Conservation (phyloP, 768 basidiomycete species). For the Suillus placidus region DNA sequence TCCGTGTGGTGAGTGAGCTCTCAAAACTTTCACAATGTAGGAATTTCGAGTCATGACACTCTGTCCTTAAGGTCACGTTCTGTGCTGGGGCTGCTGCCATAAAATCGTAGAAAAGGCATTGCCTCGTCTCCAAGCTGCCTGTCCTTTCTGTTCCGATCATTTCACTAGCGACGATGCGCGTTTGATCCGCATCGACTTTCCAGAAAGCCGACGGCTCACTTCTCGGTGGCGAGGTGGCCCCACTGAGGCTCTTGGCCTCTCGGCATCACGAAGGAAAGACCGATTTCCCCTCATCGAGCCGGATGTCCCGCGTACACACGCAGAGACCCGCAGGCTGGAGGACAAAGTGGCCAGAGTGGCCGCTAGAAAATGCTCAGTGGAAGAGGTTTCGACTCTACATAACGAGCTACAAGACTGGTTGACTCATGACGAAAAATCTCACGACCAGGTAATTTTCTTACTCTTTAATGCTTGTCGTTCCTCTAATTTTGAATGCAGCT, state of each 20-base stretch:
- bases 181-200: conserved; percentile 78
- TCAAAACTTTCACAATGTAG: conserved; percentile 8
- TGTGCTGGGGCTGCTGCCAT: conserved; percentile 76
- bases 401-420: conserved; percentile 81
- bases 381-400: conserved; percentile 78
- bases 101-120: conserved; percentile 82
- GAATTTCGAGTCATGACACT: conserved; percentile 15
- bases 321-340: conserved; percentile 69
- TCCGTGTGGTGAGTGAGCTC: conserved; percentile 72
- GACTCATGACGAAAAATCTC: conserved; percentile 54
- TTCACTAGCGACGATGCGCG: conserved; percentile 69
- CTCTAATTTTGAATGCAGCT: conserved; percentile 40
- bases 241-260: conserved; percentile 47
- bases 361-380: conserved; percentile 83
- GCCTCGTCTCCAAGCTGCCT: conserved; percentile 65
- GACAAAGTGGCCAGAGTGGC: conserved; percentile 79
- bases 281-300: conserved; percentile 50
- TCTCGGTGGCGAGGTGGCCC: conserved; percentile 56
- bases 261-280: conserved; percentile 50
- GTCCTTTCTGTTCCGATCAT: conserved; percentile 82
- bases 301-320: conserved; percentile 42
- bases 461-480: conserved; percentile 11
- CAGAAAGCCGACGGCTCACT: conserved; percentile 66
- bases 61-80: conserved; percentile 63
- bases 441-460: conserved; percentile 57